Evolutionary conservation across 371 early-diverging fungal species (phyloP), one percentile per base, ranked within the genome.

Genomic region (Mucor velutinosus): DNA sequence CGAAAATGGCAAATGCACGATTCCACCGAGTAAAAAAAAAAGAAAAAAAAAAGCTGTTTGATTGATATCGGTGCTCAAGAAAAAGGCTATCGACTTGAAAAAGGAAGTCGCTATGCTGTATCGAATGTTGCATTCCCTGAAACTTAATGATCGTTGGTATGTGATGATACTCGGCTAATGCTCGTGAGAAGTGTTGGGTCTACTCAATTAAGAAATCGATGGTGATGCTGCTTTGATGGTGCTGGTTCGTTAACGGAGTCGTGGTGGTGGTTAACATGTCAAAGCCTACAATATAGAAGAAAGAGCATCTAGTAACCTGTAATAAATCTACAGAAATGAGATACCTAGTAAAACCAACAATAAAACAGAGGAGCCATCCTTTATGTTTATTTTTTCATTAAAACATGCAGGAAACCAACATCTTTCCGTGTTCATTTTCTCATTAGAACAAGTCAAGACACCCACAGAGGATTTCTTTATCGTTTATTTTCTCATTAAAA

Each of bases 11-110:
- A 45, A 45, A n/a, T 19, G 45, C 19, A 45, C 45, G n/a, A 56
- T 63, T 63, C 57, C 41, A 64, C 56, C 64, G 57, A 17, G 64
- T 64, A 41, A 64, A 57, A 55, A 37, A 29, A 5, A 39, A 27
- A 53, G n/a, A 62, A 62, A 62, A 62, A 62, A 62, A 62, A 62
- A 49, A 33, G 21, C 3, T 49, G 33, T 19, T 51, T 49, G 32
- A 33, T 47, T 62, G 49, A 49, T 45, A 47, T 33, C 7, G 47
- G 33, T 51, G 12, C 21, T 33, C 32, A 32, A 10, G 29, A 39
- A 60, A 21, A 60, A 60, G 30, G 47, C 19, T 45, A 45, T 45
- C 45, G n/a, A 45, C 7, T 45, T n/a, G 19, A 19, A n/a, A 45
- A 45, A 45, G 45, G n/a, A 45, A 45, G 7, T 3, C 19, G 19